Evolutionary conservation across 257 asterid species (phyloP).

Genomic region (Primulina eburnea): DNA sequence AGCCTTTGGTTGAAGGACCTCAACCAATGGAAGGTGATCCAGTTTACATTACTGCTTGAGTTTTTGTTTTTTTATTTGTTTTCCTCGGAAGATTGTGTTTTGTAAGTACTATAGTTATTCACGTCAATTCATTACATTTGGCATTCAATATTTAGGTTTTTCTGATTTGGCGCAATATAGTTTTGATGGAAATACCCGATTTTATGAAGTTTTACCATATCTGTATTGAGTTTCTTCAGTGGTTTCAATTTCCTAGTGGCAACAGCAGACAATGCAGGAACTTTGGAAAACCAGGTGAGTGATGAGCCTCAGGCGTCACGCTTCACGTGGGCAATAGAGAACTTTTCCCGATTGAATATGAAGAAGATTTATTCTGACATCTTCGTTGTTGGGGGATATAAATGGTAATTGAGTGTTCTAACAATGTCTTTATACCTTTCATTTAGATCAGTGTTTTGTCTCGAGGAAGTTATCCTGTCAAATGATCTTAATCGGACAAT

Average conservation of each 20-base stretch:
- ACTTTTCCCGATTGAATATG: constrained; percentile 60
- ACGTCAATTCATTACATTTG: background rate
- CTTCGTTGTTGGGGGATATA: constrained; percentile 75
- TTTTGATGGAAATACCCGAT: background rate
- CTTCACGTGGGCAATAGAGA: constrained; percentile 79
- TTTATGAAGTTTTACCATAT: constrained; percentile 10
- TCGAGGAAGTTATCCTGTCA: background rate
- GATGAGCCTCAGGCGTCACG: constrained; percentile 86
- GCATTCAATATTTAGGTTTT: constrained; percentile 6
- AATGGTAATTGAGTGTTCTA: constrained; percentile 52
- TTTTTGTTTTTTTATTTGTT: constrained; percentile 1
- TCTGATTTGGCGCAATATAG: background rate
- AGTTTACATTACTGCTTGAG: constrained; percentile 14
- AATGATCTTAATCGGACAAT: background rate
- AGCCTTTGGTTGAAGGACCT: constrained; percentile 84
- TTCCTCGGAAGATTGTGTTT: constrained; percentile 13
- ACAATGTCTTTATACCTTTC: constrained; percentile 6
- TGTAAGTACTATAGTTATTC: constrained; percentile 1
- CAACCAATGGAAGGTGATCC: constrained; percentile 85
- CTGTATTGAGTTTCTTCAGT: constrained; percentile 12
- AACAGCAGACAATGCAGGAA: constrained; percentile 52
- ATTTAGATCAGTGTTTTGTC: background rate
- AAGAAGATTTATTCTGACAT: constrained; percentile 80
- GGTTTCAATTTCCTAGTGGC: constrained; percentile 34
- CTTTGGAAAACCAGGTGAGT: constrained; percentile 66